These are phyloP conservation scores for Pichia californica DNA, from an alignment of 805 yeast genomes.

Conservation along the genomic window DNA sequence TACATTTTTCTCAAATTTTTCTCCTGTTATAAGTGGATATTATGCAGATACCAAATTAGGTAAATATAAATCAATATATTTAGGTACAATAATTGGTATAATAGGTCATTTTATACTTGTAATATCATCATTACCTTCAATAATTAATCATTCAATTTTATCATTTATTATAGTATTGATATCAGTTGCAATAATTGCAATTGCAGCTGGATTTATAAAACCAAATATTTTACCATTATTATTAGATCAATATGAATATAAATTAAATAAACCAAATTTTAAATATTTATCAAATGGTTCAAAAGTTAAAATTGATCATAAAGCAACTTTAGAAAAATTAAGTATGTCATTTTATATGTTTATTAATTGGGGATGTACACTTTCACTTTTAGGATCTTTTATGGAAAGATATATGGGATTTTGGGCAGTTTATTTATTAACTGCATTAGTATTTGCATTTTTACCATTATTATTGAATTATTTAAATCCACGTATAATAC, in stretches of 20 bases:
- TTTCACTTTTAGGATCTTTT: conserved; percentile 43
- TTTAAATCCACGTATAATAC: conserved; percentile 30
- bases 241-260: conserved; percentile 56
- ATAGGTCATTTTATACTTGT: conserved; percentile 42
- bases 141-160: conserved; percentile 25
- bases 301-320: conserved; percentile 49
- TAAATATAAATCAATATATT: conserved; percentile 40
- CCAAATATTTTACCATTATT: conserved; percentile 44
- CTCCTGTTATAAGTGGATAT: conserved; percentile 47
- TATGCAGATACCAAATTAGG: conserved; percentile 45
- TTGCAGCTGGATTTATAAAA: conserved; percentile 48
- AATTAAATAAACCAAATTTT: conserved; percentile 46
- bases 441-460: conserved; percentile 45
- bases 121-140: conserved; percentile 40
- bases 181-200: conserved; percentile 33
- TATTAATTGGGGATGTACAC: conserved; percentile 47
- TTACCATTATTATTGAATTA: conserved; percentile 39
- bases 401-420: conserved; percentile 43
- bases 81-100: conserved; percentile 40
- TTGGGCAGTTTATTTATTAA: conserved; percentile 45
- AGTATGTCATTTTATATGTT: conserved; percentile 45
- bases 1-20: conserved; percentile 40
- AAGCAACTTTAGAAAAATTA: conserved; percentile 34
- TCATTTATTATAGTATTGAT: conserved; percentile 32
- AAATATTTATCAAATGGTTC: conserved; percentile 40